Evolutionary conservation across 345 rosid genomes (phyloP).

Genomic region (Chamaenerion angustifolium): DNA sequence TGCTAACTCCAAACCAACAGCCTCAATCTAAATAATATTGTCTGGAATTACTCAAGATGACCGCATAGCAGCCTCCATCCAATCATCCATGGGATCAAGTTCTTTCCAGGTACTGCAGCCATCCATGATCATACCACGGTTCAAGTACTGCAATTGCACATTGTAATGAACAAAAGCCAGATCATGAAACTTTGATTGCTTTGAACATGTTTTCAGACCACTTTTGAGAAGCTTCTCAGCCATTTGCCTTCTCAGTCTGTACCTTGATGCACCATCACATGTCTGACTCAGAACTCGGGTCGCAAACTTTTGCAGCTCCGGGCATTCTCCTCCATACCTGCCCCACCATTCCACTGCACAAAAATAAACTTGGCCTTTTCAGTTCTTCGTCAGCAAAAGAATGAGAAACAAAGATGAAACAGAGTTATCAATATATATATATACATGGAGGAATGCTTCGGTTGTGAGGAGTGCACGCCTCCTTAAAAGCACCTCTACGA

Average conservation of each 20-base stretch:
- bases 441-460: slow-evolving; percentile 35
- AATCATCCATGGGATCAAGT: slow-evolving; percentile 15
- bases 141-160: slow-evolving; percentile 25
- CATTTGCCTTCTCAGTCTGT: slow-evolving; percentile 27
- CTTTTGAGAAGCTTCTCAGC: slow-evolving; percentile 28
- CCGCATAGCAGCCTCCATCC: slow-evolving; percentile 4
- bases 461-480: slow-evolving; percentile 25
- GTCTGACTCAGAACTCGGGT: slow-evolving; percentile 39
- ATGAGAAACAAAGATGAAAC: too few relatives aligned
- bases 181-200: slow-evolving; percentile 13
- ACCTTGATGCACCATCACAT: slow-evolving; percentile 37
- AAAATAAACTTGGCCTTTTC: too few relatives aligned
- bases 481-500: slow-evolving; percentile 24
- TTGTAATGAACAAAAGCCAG: slow-evolving; percentile 31
- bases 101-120: slow-evolving; percentile 10
- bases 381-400: too few relatives aligned
- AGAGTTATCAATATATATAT: background rate
- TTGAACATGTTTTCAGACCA: slow-evolving; percentile 13
- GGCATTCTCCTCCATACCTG: slow-evolving; percentile 24
- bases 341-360: slow-evolving; percentile 48
- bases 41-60: too few relatives aligned
- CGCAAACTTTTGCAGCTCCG: slow-evolving; percentile 43
- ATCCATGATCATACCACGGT: background rate
- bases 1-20: too few relatives aligned
- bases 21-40: too few relatives aligned